Evolutionary conservation across 2,329 filamentous ascomycete genomes (phyloP), one percentile per base, ranked within the genome.

Genomic region (Paraconiothyrium sp.): DNA sequence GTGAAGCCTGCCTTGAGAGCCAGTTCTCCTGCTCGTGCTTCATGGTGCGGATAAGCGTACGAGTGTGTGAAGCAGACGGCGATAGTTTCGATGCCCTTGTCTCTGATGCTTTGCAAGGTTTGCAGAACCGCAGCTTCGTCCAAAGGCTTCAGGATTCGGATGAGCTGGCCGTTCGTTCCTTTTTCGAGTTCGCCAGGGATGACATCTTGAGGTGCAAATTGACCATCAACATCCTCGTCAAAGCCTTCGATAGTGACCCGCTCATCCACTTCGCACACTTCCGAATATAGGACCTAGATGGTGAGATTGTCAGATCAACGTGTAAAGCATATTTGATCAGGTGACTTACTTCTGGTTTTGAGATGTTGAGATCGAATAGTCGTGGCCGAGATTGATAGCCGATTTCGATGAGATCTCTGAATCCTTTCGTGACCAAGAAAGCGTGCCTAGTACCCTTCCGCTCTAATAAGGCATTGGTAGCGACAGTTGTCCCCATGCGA

Each of bases 1-100:
- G 66, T 62, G 57, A 77, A 76, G 16, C 74, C 73, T 50, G 72
- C 71, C 3, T 73, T 58, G 27, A 54, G 49, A 11, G 75, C 74
- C n/a, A 76, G 55, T 8, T 72, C 13, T 22, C 54, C 67, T 9
- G 64, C 73, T 3, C 74, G 63, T 16, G 62, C 41, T 51, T 76
- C 75, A 47, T 77, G 75, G 22, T 75, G 67, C 1, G 75, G 74
- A 44, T 72, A 78, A 1, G 71, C 70, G 49, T 78, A 78, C 6
- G 71, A 44, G 43, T 56, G 54, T 7, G 54, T 44, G 22, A 56
- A 56, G 20, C 54, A 56, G 27, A 56, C 47, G 11, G 35, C 30
- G 11, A 56, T 47, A 5, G 35, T 56, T 24, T 46, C 27, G 27
- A 56, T 44, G 8, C 54, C 54, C 22, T 35, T 56, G 39, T 22